Evolutionary conservation across 257 asterid genomes (phyloP), one percentile per base, ranked within the genome.

Genomic region (Rehmannia glutinosa): DNA sequence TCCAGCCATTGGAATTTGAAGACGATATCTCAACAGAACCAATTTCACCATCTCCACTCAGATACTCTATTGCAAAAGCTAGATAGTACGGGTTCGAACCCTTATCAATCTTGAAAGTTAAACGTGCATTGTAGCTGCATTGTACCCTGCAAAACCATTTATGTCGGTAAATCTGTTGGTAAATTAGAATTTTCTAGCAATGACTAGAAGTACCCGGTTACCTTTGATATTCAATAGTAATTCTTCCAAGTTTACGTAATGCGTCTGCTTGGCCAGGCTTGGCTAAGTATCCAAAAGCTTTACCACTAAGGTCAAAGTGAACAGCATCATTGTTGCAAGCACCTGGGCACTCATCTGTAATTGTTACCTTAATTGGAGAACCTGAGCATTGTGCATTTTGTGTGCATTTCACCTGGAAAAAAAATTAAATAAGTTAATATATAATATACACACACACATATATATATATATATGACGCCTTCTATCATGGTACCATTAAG

Each of bases 11-110:
- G 4, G 68, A 72, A 2, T 69, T 56, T 6, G 82, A 25, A 1
- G 80, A 36, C 32, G 24, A 38, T 9, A 84, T 27, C 25, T 81
- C 76, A 0, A 68, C 74, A 0, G 7, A 2, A 3, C 69, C 73
- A 62, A 85, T 3, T 10, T 80, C 83, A 8, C 91, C 88, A 36
- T 78, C 86, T 49, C 79, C 80, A 30, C 69, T 71, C 38, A 15
- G 73, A 39, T 28, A 51, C 61, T 80, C 84, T 10, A 73, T 16
- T 16, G 78, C 67, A n/a, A 38, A 54, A 5, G 83, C 66, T 16
- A 84, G 70, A 42, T 63, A 82, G 42, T 30, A 7, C 1, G 21
- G 69, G 52, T 70, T 77, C 17, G 87, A 70, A 6, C 83, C 80
- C 0, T 4, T 3, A 16, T 73, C 80, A 6, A 84, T 52, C 53